Percentiles rank a stretch among this genome's conserved stretches.
These are phyloP conservation scores for Zygosaccharomyces rouxii DNA, from an alignment of 805 yeast genomes.

Conservation along the genomic window DNA sequence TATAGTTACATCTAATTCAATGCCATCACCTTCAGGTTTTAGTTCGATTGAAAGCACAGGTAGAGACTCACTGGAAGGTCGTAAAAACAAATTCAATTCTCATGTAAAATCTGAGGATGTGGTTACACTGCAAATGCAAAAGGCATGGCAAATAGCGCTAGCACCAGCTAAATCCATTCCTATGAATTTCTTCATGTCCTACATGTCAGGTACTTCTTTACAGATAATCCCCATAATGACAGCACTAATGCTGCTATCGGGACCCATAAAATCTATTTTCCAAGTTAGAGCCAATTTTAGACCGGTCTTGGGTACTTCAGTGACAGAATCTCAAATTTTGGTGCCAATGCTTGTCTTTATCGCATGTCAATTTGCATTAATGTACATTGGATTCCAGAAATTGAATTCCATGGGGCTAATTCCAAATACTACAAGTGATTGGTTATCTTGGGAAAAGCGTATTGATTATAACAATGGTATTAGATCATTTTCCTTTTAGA, in stretches of 20 bases:
- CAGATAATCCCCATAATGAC: constrained; percentile 90
- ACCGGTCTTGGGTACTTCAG: constrained; percentile 39
- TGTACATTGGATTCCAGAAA: constrained; percentile 81
- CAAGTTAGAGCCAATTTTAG: constrained; percentile 53
- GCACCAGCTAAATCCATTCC: constrained; percentile 85
- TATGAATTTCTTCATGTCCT: constrained; percentile 84
- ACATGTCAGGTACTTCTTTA: constrained; percentile 85
- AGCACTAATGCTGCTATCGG: constrained; percentile 77
- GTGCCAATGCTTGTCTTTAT: constrained; percentile 47
- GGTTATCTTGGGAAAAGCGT: constrained; percentile 79
- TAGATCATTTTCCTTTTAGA: constrained; percentile 24
- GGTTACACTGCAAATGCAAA: constrained; percentile 38
- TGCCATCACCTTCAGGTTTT: constrained; percentile 31
- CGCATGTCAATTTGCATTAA: constrained; percentile 46
- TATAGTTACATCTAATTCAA: constrained; percentile 9
- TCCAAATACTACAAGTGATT: constrained; percentile 83
- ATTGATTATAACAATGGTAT: constrained; percentile 22
- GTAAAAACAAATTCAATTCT: constrained; percentile 6
- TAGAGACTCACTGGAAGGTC: constrained; percentile 7
- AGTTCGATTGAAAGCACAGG: constrained; percentile 9
- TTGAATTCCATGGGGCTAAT: constrained; percentile 82
- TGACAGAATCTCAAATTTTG: constrained; percentile 21
- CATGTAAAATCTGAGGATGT: constrained; percentile 8
- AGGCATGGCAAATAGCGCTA: constrained; percentile 83
- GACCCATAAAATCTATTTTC: constrained; percentile 70